These are phyloP conservation scores for Syzygium aromaticum DNA, from an alignment of 345 rosid species.

Conservation along the genomic window DNA sequence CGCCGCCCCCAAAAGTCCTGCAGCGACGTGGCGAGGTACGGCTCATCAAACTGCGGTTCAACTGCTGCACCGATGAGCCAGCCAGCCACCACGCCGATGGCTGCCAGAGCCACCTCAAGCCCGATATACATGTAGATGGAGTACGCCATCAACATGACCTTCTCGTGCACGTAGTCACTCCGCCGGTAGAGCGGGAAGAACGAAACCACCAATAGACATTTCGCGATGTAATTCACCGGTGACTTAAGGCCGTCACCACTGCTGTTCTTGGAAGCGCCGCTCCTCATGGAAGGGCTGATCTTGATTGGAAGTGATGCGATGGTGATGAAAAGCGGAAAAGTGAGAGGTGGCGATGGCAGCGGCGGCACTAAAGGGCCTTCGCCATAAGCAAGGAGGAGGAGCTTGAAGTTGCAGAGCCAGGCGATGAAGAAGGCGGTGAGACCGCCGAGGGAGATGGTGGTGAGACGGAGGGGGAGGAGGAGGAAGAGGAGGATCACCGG, in stretches of 20 bases:
- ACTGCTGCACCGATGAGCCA: background rate
- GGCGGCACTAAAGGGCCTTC: slow-evolving; percentile 15
- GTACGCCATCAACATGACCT: background rate
- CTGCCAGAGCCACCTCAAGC: background rate
- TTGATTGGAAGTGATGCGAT: slow-evolving; percentile 20
- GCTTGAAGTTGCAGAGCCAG: slow-evolving; percentile 32
- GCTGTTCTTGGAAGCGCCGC: background rate
- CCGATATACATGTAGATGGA: slow-evolving; percentile 2
- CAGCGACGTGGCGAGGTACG: slow-evolving; percentile 17
- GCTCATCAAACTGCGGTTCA: slow-evolving; percentile 20
- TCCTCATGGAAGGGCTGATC: background rate
- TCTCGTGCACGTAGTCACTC: background rate
- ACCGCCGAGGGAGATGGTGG: slow-evolving; percentile 7
- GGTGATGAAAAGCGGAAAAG: slow-evolving; percentile 6
- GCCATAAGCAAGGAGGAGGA: slow-evolving; percentile 19
- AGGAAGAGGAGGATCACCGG: slow-evolving; percentile 20
- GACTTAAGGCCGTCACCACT: slow-evolving; percentile 1
- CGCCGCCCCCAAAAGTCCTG: slow-evolving; percentile 24
- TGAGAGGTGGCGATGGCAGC: slow-evolving; percentile 1
- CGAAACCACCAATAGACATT: background rate
- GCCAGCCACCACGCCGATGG: background rate
- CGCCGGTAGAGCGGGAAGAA: slow-evolving; percentile 1
- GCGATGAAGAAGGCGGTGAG: slow-evolving; percentile 20
- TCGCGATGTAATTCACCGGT: slow-evolving; percentile 7
- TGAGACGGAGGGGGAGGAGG: slow-evolving; percentile 17